Conservation (phyloP, 2,329 filamentous ascomycete genomes). For the Aspergillus niger region DNA sequence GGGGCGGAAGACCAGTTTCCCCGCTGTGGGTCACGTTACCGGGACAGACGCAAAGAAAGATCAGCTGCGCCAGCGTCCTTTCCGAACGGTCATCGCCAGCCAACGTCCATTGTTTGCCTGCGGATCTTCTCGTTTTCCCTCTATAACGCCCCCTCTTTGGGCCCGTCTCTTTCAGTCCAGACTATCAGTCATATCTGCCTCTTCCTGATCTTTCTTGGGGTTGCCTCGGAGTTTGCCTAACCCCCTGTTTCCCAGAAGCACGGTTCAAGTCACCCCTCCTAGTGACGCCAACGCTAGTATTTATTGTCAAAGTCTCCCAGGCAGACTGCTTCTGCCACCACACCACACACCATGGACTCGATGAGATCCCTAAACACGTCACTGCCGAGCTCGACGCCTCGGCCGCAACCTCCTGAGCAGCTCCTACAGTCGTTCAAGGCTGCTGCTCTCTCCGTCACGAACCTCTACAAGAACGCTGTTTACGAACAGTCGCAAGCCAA, state of each 20-base stretch:
- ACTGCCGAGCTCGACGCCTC: slow-evolving; percentile 56
- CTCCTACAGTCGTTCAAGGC: slow-evolving; percentile 88
- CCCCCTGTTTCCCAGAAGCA: slow-evolving; percentile 15
- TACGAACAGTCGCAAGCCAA: slow-evolving; percentile 74
- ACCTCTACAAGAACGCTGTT: slow-evolving; percentile 90
- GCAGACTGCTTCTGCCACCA: slow-evolving; percentile 18
- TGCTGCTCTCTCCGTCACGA: slow-evolving; percentile 90
- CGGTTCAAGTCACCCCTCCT: slow-evolving; percentile 26
- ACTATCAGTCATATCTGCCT: not conserved
- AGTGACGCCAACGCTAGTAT: slow-evolving; percentile 12
- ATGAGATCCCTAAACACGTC: slow-evolving; percentile 66
- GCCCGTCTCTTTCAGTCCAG: slow-evolving; percentile 11
- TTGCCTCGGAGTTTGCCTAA: not conserved
- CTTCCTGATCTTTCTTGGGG: not conserved
- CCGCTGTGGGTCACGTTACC: slow-evolving; percentile 44
- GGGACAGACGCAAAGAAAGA: slow-evolving; percentile 37
- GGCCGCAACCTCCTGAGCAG: slow-evolving; percentile 51
- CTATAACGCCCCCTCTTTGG: slow-evolving; percentile 4
- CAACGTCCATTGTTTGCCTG: slow-evolving; percentile 6
- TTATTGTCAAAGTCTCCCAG: slow-evolving; percentile 6
- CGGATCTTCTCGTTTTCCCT: not conserved
- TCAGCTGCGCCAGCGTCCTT: slow-evolving; percentile 26
- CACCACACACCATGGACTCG: slow-evolving; percentile 56
- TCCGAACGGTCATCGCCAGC: slow-evolving; percentile 5
- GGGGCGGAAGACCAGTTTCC: slow-evolving; percentile 31